These are phyloP conservation scores for Dorcoceras hygrometricum DNA, from an alignment of 257 asterid genomes.

Conservation along the genomic window DNA sequence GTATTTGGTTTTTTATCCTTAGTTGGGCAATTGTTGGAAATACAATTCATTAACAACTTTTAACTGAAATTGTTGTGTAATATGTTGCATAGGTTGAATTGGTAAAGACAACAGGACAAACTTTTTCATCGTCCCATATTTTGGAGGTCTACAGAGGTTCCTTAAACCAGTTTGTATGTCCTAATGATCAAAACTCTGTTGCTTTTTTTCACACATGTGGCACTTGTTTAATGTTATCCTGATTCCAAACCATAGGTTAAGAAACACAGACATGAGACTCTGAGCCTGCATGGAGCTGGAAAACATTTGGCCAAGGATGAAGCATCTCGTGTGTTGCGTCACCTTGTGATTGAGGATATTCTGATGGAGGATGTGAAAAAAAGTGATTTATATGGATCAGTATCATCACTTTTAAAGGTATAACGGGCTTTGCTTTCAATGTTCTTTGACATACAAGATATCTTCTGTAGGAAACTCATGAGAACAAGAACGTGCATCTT, in stretches of 20 bases:
- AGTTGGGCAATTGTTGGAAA: slow-evolving; percentile 9
- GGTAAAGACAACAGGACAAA: slow-evolving; percentile 76
- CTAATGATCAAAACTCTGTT: slow-evolving; percentile 24
- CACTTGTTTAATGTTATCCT: slow-evolving; percentile 27
- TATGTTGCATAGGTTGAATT: slow-evolving; percentile 64
- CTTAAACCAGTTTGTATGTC: slow-evolving; percentile 85
- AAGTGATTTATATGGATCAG: slow-evolving; percentile 82
- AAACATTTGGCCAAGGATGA: slow-evolving; percentile 81
- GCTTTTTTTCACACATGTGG: slow-evolving; percentile 23
- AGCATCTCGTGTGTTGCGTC: slow-evolving; percentile 90
- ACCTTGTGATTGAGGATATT: slow-evolving; percentile 84
- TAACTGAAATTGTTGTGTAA: slow-evolving; percentile 15
- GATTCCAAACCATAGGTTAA: slow-evolving; percentile 61
- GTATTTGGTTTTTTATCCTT: slow-evolving; percentile 15
- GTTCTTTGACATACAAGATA: slow-evolving; percentile 5
- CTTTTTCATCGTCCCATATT: slow-evolving; percentile 79
- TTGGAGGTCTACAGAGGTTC: slow-evolving; percentile 98
- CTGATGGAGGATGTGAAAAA: slow-evolving; percentile 80
- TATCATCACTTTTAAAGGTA: slow-evolving; percentile 85
- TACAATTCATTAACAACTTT: slow-evolving; percentile 8
- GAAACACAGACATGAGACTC: slow-evolving; percentile 75
- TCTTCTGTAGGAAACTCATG: not conserved
- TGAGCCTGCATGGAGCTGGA: slow-evolving; percentile 95
- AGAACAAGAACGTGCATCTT: slow-evolving; percentile 3
- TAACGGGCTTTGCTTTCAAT: slow-evolving; percentile 8